Conservation (phyloP, 1,284 basidiomycete species). For the Sporisorium graminicola region DNA sequence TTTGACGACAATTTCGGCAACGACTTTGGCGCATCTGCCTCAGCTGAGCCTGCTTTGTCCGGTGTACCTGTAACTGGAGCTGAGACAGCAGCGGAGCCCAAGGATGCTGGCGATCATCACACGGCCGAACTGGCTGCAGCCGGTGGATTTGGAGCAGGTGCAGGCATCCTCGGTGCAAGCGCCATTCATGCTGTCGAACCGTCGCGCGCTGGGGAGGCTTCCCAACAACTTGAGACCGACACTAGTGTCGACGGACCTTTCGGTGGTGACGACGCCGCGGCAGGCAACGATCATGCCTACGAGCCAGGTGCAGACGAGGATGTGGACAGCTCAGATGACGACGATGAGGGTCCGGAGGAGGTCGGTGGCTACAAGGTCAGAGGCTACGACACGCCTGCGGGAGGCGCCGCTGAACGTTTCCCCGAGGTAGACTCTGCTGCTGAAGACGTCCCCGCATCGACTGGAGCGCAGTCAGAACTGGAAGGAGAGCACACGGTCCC, state of each 20-base stretch:
- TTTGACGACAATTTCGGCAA: conserved; percentile 67
- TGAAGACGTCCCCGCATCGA: conserved; percentile 2
- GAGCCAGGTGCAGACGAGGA: conserved; percentile 53
- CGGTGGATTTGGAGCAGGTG: conserved; percentile 21
- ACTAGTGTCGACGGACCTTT: conserved; percentile 38
- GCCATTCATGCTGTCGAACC: conserved; percentile 17
- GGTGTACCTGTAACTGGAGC: background rate
- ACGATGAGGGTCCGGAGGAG: conserved; percentile 62
- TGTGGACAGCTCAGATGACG: conserved; percentile 58
- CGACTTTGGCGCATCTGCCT: conserved; percentile 55
- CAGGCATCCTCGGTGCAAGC: conserved; percentile 12
- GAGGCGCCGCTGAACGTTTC: conserved; percentile 39
- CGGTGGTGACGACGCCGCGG: conserved; percentile 9
- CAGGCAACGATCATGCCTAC: conserved; percentile 46
- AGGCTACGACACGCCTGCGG: conserved; percentile 21
- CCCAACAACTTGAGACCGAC: background rate
- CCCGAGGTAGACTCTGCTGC: conserved; percentile 23
- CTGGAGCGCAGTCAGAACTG: conserved; percentile 4
- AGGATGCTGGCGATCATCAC: conserved; percentile 66
- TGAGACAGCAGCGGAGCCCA: conserved; percentile 36
- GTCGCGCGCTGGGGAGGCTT: conserved; percentile 12
- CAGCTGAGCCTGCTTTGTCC: conserved; percentile 11
- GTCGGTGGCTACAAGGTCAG: conserved; percentile 42
- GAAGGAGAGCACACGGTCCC: conserved; percentile 34
- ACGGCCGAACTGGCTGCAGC: conserved; percentile 18